Evolutionary conservation across 305 asterid species (phyloP).

Genomic region (Fraxinus nigra): DNA sequence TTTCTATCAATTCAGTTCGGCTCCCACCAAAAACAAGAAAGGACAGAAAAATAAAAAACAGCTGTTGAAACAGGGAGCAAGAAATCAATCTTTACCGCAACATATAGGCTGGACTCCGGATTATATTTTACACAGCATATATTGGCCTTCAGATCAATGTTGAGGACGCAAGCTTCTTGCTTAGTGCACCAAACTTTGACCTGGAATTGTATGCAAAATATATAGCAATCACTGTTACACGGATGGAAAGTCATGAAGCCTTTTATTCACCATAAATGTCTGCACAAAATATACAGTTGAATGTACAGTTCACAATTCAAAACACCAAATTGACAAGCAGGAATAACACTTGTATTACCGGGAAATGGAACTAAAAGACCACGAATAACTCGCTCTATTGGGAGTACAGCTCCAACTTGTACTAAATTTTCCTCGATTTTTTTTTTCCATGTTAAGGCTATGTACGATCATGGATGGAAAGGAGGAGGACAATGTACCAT

Average conservation of each 20-base stretch:
- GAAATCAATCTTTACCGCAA: constrained; percentile 49
- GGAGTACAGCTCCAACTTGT: not conserved
- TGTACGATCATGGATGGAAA: not conserved
- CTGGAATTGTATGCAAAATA: constrained; percentile 34
- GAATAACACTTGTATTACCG: not conserved
- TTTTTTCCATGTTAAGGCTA: not conserved
- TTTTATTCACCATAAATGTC: not conserved
- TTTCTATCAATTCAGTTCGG: not conserved
- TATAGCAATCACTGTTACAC: constrained; percentile 9
- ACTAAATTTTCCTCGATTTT: not conserved
- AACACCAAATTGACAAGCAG: not conserved
- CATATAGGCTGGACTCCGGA: constrained; percentile 57
- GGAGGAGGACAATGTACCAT: not conserved
- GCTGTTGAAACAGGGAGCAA: constrained; percentile 2
- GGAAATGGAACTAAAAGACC: not conserved
- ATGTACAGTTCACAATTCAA: not conserved
- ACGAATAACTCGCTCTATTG: not conserved
- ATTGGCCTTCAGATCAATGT: constrained; percentile 72
- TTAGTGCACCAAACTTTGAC: constrained; percentile 74
- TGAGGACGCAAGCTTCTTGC: constrained; percentile 63
- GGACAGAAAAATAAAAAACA: not conserved
- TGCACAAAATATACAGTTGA: not conserved
- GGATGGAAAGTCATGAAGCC: not conserved
- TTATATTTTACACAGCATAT: constrained; percentile 74
- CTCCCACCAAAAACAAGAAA: constrained; percentile 4